These are phyloP conservation scores for Colletotrichum acutatum DNA, from an alignment of 2,329 filamentous ascomycete species.

Conservation along the genomic window DNA sequence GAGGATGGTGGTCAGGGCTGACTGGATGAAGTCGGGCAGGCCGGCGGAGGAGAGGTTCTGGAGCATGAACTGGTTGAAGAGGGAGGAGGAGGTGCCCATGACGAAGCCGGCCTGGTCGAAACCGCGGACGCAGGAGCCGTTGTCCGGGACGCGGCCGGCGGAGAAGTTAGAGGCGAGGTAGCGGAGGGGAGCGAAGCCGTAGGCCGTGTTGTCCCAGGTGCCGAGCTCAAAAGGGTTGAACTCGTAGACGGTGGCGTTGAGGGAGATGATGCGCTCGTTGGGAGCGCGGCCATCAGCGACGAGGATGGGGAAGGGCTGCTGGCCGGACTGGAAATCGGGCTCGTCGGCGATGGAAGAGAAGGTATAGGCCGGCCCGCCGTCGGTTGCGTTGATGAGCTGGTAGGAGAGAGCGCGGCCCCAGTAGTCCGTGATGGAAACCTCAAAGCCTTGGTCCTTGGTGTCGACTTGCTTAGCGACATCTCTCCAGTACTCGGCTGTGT, in stretches of 20 bases:
- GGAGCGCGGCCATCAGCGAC: constrained; percentile 60
- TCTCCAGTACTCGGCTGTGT: constrained; percentile 48
- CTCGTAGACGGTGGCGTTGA: constrained; percentile 73
- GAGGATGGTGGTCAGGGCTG: constrained; percentile 63
- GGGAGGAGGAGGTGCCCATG: constrained; percentile 83
- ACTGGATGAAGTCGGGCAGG: constrained; percentile 45
- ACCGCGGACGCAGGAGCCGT: constrained; percentile 63
- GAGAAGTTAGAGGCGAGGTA: constrained; percentile 71
- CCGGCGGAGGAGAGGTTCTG: constrained; percentile 48
- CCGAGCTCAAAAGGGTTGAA: constrained; percentile 76
- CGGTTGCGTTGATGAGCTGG: constrained; percentile 81
- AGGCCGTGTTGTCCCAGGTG: constrained; percentile 68
- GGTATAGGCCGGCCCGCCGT: constrained; percentile 82
- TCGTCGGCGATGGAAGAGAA: constrained; percentile 74
- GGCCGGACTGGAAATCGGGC: constrained; percentile 53
- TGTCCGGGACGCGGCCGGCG: constrained; percentile 57
- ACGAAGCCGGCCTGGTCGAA: constrained; percentile 85
- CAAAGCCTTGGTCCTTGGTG: constrained; percentile 53
- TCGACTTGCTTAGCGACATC: constrained; percentile 48
- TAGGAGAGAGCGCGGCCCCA: constrained; percentile 90
- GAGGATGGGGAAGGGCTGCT: constrained; percentile 60
- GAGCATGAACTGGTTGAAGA: constrained; percentile 88
- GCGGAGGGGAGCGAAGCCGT: constrained; percentile 68
- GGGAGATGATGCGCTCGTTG: constrained; percentile 52
- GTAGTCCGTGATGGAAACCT: constrained; percentile 83